These are phyloP conservation scores for Fonsecaea nubica DNA, from an alignment of 2,329 filamentous ascomycete species.

Conservation along the genomic window DNA sequence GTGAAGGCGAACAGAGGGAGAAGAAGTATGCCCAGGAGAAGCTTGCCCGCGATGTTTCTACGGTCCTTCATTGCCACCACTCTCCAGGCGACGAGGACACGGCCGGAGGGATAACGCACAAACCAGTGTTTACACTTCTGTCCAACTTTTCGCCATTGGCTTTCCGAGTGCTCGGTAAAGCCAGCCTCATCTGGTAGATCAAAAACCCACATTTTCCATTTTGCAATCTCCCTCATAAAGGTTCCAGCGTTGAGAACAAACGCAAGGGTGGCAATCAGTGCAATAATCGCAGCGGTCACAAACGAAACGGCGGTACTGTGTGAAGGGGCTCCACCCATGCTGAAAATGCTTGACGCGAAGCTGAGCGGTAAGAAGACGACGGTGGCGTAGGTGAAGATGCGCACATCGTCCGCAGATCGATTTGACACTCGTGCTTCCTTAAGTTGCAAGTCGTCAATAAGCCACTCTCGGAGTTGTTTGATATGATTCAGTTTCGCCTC, in stretches of 20 bases:
- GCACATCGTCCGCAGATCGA: neutral
- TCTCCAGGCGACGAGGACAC: neutral
- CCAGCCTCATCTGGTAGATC: neutral
- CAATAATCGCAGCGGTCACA: neutral
- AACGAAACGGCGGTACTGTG: neutral
- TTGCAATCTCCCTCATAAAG: neutral
- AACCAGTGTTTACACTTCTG: neutral
- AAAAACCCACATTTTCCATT: neutral
- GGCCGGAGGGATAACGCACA: neutral
- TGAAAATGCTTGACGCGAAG: neutral
- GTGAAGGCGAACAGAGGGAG: neutral
- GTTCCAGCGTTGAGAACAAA: neutral
- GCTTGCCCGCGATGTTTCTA: neutral
- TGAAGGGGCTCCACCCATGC: neutral
- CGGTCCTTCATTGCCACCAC: neutral
- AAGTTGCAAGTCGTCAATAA: neutral
- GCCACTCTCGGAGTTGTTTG: slow-evolving; percentile 2
- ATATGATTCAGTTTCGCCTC: neutral
- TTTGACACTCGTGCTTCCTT: neutral
- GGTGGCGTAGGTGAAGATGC: neutral
- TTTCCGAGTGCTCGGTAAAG: neutral
- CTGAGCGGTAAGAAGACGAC: neutral
- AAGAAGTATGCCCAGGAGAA: neutral
- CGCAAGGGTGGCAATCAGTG: neutral
- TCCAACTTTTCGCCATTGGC: neutral